Evolutionary conservation across 495 filamentous ascomycete genomes (phyloP), one percentile per base, ranked within the genome.

Genomic region (Platismatia glauca): DNA sequence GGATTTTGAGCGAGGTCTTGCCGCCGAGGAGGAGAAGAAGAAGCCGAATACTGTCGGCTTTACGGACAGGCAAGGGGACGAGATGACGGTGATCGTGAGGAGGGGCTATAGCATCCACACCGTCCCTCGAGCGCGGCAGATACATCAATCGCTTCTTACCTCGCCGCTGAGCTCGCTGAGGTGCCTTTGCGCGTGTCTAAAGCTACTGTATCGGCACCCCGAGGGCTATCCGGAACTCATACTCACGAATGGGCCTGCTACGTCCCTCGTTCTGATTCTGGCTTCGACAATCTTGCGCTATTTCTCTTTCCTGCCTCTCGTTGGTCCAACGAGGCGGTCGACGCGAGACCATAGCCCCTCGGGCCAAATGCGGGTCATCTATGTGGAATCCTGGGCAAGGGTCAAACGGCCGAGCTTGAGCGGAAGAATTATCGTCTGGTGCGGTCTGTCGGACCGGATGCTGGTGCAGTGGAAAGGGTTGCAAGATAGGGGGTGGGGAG

Each of bases 381-480:
- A 92, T 71, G 81, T 96, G 18, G 94, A 98, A 81, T 90, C 85
- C 34, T 97, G 90, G 87, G 95, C 94, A 3, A 81, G 92, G 22
- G 86, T 94, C 5, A 83, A 77, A 60, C 84, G 79, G 13, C 70
- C 96, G 68, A 97, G 93, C 76, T 72, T 95, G 57, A 91, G 87
- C 60, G 92, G 93, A 9, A 82, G 81, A 64, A 72, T 97, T 8
- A 75, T 97, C 58, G 69, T 85, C 43, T 73, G 76, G 35, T 58
- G 73, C 27, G 68, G 71, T 60, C 68, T 87, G 52, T 86, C 84
- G 55, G 84, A 93, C 74, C 76, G 81, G 60, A 88, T 91, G 66
- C 60, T 91, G 38, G 89, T 91, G 66, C 89, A 91, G 73, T 91
- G 89, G 89, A 77, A 79, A 64, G 71, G 75, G 56, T 72, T 88